phyloP scores from a whole-genome alignment of 164 flowering plant genomes.

The Buxus sempervirens region DNA sequence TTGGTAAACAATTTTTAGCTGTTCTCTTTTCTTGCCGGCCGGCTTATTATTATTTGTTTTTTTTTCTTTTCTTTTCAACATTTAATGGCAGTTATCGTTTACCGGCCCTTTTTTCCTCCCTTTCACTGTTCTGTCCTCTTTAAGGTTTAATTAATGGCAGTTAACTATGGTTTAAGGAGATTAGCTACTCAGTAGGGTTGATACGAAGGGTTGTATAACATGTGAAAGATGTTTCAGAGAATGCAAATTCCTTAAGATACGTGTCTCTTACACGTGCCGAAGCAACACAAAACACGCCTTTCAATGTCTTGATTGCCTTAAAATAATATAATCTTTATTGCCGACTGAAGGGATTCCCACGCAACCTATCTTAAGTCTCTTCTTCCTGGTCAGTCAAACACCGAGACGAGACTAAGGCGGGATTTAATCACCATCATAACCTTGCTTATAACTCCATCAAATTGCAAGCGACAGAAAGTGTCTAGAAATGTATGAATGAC shows the following conservation, averaged over 20 bases:
- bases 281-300: conserved; percentile 5
- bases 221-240: neutral
- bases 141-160: no score
- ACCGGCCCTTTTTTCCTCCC: no score
- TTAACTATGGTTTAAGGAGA: no score
- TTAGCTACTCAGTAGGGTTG: neutral
- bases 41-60: no score
- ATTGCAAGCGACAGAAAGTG: neutral
- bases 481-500: neutral
- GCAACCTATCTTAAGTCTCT: conserved; percentile 12
- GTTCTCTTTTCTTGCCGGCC: no score
- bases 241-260: conserved; percentile 21
- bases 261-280: conserved; percentile 17
- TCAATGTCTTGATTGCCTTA: conserved; percentile 10
- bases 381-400: conserved; percentile 25
- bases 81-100: no score
- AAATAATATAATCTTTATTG: conserved; percentile 7
- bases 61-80: no score
- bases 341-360: conserved; percentile 27
- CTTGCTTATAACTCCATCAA: neutral
- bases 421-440: neutral
- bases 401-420: conserved; percentile 13
- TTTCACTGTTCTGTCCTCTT: no score
- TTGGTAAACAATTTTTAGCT: no score
- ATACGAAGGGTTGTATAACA: neutral